Percentiles rank a stretch among this genome's conserved stretches.
Evolutionary conservation across 257 asterid species (phyloP).

Genomic region (Solanum bulbocastanum): DNA sequence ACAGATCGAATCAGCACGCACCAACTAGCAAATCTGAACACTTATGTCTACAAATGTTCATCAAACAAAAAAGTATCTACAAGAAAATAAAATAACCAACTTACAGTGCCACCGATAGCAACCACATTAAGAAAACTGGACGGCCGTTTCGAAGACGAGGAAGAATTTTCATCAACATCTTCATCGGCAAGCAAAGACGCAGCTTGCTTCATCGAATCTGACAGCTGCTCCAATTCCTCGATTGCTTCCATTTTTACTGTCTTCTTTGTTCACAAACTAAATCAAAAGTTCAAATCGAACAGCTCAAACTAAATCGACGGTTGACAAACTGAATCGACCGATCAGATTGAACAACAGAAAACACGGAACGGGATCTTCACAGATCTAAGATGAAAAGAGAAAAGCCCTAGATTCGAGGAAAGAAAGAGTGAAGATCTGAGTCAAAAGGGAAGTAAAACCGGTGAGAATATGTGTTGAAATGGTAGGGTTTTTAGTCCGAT

Average conservation of each 20-base stretch:
- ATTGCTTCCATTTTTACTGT: constrained; percentile 47
- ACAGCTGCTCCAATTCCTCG: constrained; percentile 81
- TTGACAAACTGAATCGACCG: not conserved
- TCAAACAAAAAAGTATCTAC: not conserved
- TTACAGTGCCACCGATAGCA: constrained; percentile 86
- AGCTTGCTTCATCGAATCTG: constrained; percentile 96
- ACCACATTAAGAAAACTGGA: constrained; percentile 93
- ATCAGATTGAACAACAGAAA: not conserved
- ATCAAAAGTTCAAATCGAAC: not conserved
- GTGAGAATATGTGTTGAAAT: not conserved
- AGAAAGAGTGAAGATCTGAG: constrained; percentile 7
- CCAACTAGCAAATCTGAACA: not conserved
- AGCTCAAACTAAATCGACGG: not conserved
- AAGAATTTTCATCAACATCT: constrained; percentile 68
- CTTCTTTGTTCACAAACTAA: not conserved
- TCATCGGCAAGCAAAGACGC: constrained; percentile 86
- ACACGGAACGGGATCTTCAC: not conserved
- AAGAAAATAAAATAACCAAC: not conserved
- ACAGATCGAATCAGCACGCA: constrained; percentile 13
- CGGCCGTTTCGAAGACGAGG: constrained; percentile 58
- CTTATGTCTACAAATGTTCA: not conserved
- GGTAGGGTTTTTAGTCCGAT: not conserved
- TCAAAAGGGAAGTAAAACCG: not conserved
- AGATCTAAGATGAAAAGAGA: not conserved
- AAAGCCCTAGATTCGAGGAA: constrained; percentile 16